Evolutionary conservation across 352 stramenopile species (phyloP), one percentile per base, ranked within the genome.

Genomic region (Pythium sp.): DNA sequence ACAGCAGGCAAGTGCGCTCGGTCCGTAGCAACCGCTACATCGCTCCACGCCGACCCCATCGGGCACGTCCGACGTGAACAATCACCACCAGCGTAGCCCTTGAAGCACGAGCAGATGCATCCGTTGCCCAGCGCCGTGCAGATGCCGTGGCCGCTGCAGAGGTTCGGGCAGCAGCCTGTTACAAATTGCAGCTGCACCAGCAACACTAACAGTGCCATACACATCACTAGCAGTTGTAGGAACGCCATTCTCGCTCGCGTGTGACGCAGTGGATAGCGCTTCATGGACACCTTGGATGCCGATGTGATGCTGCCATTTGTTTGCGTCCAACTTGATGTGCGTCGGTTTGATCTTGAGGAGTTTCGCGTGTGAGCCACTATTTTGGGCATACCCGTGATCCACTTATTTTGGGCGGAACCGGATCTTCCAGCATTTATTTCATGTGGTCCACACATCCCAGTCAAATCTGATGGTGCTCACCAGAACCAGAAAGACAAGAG

Each of bases 61-160:
- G 87, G 83, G 55, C 85, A 73, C 72, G 36, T 72, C 81, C 87
- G 82, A 8, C 69, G 75, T 9, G 93, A 98, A 82, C 95, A 98
- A 77, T 98, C 95, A n/a, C 86, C 85, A 24, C 91, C 93, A 8
- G 68, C 77, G 75, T 90, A 98, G 28, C 91, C 89, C 57, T 82
- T 81, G 68, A 95, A 97, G 73, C 91, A 98, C 57, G 76, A 65
- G 64, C 83, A 97, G 32, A 83, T 20, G 72, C 86, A 94, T 64
- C 84, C 84, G 57, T 90, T 92, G 66, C 86, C 84, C 5, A 62
- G 65, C 55, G 71, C 75, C 4, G 72, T 84, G 74, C 86, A 94
- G n/a, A 76, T 79, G 36, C 84, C 86, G 34, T 87, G 76, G 20
- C 78, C 77, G 47, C 72, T 92, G 67, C 84, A 92, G 20, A 51